Evolutionary conservation across 1,284 basidiomycete genomes (phyloP).

Genomic region (Malassezia cuniculi): DNA sequence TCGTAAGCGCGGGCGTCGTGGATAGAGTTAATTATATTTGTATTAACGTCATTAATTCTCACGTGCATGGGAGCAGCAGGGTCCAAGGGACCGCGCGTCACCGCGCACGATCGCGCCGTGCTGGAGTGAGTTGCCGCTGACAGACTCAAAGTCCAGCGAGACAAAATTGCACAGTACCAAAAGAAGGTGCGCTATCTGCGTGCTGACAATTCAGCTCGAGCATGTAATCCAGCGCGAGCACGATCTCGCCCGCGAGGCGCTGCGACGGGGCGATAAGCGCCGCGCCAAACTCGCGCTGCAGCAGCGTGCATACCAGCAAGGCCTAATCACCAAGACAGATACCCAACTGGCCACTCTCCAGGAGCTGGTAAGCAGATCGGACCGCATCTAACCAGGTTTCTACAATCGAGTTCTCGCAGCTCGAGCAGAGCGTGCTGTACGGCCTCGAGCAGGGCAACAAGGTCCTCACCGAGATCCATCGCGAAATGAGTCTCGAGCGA

Average conservation of each 20-base stretch:
- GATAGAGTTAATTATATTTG: too few relatives aligned
- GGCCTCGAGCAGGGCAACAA: slow-evolving; percentile 85
- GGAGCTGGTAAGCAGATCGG: slow-evolving; percentile 57
- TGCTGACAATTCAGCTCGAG: slow-evolving; percentile 59
- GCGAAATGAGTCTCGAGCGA: slow-evolving; percentile 76
- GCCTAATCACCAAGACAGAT: slow-evolving; percentile 74
- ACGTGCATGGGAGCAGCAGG: slow-evolving; percentile 27
- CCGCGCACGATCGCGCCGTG: slow-evolving; percentile 79
- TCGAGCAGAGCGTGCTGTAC: slow-evolving; percentile 81
- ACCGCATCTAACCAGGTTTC: slow-evolving; percentile 56
- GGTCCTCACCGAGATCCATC: slow-evolving; percentile 82
- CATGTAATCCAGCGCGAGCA: slow-evolving; percentile 71
- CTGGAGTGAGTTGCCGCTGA: slow-evolving; percentile 58
- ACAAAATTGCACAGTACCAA: slow-evolving; percentile 89
- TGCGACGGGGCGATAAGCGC: slow-evolving; percentile 69
- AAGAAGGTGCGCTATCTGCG: slow-evolving; percentile 56
- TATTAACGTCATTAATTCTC: too few relatives aligned
- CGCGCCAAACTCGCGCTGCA: slow-evolving; percentile 73
- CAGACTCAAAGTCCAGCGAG: slow-evolving; percentile 84
- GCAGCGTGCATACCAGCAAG: slow-evolving; percentile 82
- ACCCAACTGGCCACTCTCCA: slow-evolving; percentile 76
- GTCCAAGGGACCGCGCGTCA: slow-evolving; percentile 55
- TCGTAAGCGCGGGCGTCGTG: slow-evolving; percentile 13
- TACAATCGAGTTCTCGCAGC: slow-evolving; percentile 86
- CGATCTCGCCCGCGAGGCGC: slow-evolving; percentile 69